A percentile compares a stretch with the other conserved stretches of the same genome.
Conservation (phyloP, 306 rosid genomes). For the Citrullus mucosospermus region DNA sequence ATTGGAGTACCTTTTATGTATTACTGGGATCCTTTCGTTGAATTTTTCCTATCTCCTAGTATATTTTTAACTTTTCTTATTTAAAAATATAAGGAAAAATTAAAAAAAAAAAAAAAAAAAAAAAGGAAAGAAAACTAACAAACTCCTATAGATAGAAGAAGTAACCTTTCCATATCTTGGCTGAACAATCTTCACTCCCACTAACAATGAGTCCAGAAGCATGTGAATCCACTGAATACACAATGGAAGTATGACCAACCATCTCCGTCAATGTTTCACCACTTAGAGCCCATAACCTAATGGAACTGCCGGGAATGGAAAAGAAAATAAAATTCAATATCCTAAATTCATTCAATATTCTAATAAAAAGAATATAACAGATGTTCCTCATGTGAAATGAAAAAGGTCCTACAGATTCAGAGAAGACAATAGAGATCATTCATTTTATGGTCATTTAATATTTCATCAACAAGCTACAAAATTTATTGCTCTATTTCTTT, state of each 20-base stretch:
- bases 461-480: background rate
- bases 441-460: background rate
- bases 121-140: background rate
- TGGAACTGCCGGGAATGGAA: constrained; percentile 29
- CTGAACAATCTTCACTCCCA: constrained; percentile 77
- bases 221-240: constrained; percentile 87
- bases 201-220: constrained; percentile 79
- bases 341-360: background rate
- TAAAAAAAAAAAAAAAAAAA: background rate
- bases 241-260: constrained; percentile 91
- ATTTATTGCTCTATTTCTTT: background rate
- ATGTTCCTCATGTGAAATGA: background rate
- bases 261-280: constrained; percentile 79
- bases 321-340: background rate
- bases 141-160: background rate
- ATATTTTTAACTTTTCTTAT: background rate
- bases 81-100: background rate
- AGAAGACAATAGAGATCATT: background rate
- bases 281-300: constrained; percentile 75
- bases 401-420: background rate
- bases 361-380: background rate
- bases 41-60: background rate
- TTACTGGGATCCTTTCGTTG: background rate
- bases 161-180: constrained; percentile 93
- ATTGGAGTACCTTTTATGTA: background rate